phyloP scores from a whole-genome alignment of 352 stramenopile genomes.

The Phytophthora vignae region DNA sequence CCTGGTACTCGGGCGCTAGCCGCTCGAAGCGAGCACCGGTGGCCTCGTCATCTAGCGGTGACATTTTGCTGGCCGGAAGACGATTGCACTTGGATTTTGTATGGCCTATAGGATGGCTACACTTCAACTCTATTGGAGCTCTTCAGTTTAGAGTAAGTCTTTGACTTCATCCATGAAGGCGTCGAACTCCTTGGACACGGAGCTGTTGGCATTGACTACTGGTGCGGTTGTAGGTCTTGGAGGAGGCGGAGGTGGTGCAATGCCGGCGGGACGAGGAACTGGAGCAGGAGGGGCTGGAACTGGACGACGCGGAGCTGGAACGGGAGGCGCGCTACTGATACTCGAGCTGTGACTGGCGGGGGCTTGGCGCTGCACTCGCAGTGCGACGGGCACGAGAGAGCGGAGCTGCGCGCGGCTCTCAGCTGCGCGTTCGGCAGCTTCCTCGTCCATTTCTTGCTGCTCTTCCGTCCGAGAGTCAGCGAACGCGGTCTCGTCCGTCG shows the following conservation, averaged over 20 bases:
- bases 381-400: slow-evolving; percentile 63
- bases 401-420: slow-evolving; percentile 57
- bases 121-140: neutral
- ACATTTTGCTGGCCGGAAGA: neutral
- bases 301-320: slow-evolving; percentile 28
- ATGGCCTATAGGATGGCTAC: slow-evolving; percentile 22
- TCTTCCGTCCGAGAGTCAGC: too few species aligned
- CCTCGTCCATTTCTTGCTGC: slow-evolving; percentile 39
- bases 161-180: slow-evolving; percentile 82
- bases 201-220: slow-evolving; percentile 1
- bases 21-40: slow-evolving; percentile 43
- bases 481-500: neutral
- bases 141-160: slow-evolving; percentile 30
- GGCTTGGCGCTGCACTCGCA: slow-evolving; percentile 61
- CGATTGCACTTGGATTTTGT: slow-evolving; percentile 3
- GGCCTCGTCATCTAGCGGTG: slow-evolving; percentile 26
- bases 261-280: slow-evolving; percentile 14
- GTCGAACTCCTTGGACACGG: slow-evolving; percentile 68
- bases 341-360: slow-evolving; percentile 1
- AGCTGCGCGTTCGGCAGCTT: slow-evolving; percentile 37
- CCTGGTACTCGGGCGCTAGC: slow-evolving; percentile 40
- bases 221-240: slow-evolving; percentile 1
- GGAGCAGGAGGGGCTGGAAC: slow-evolving; percentile 22
- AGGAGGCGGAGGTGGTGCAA: slow-evolving; percentile 4
- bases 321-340: slow-evolving; percentile 6